A percentile compares a stretch with the other conserved stretches of the same genome.
Evolutionary conservation across 2,329 filamentous ascomycete genomes (phyloP).

Genomic region (Pestalotiopsis sp.): DNA sequence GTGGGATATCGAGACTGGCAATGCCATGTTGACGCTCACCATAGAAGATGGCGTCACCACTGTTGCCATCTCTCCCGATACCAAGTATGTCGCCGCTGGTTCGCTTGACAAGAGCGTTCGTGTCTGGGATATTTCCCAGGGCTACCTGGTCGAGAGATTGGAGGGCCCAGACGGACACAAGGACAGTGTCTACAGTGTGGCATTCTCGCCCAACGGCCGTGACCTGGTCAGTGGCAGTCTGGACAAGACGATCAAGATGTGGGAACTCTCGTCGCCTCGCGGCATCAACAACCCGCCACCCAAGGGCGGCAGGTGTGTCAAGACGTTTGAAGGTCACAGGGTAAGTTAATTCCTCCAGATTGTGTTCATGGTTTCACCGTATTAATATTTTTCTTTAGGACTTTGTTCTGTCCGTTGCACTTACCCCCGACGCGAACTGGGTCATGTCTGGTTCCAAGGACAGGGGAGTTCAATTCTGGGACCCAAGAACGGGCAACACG

Average conservation of each 20-base stretch:
- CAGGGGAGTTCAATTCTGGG: slow-evolving; percentile 97
- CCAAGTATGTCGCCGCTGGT: slow-evolving; percentile 90
- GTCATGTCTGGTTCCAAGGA: slow-evolving; percentile 98
- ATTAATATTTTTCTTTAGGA: slow-evolving; percentile 61
- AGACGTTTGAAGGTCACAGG: slow-evolving; percentile 96
- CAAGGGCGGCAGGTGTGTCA: slow-evolving; percentile 90
- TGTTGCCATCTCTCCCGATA: slow-evolving; percentile 95
- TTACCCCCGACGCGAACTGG: slow-evolving; percentile 93
- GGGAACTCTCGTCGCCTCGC: slow-evolving; percentile 81
- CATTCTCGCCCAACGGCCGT: slow-evolving; percentile 91
- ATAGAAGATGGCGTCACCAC: slow-evolving; percentile 98
- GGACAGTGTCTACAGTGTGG: slow-evolving; percentile 95
- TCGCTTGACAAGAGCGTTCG: slow-evolving; percentile 97
- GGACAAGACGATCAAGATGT: slow-evolving; percentile 99
- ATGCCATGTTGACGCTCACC: slow-evolving; percentile 80
- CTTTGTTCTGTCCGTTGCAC: slow-evolving; percentile 93
- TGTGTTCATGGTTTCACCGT: slow-evolving; percentile 27
- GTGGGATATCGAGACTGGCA: slow-evolving; percentile 89
- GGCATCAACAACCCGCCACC: slow-evolving; percentile 67
- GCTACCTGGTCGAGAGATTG: slow-evolving; percentile 85
- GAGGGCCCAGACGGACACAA: slow-evolving; percentile 95
- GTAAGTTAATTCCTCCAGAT: slow-evolving; percentile 47
- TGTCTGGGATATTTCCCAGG: slow-evolving; percentile 90
- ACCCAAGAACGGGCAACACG: slow-evolving; percentile 87
- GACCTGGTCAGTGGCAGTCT: slow-evolving; percentile 93